These are phyloP conservation scores for Angophora floribunda DNA, from an alignment of 345 rosid genomes.

Conservation along the genomic window DNA sequence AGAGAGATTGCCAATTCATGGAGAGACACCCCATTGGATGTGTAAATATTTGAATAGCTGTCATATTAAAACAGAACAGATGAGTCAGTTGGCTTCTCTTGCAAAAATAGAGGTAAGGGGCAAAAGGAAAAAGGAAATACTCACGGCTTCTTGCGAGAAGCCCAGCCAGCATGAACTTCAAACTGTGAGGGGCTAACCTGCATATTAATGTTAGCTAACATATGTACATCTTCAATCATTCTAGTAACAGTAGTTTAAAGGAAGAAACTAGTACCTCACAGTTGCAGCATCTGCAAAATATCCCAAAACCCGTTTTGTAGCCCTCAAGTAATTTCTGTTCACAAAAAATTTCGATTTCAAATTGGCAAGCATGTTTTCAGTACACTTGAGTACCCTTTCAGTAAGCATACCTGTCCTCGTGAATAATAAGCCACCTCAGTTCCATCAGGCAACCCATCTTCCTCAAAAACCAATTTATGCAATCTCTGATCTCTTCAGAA, in stretches of 20 bases:
- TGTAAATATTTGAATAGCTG: conserved; percentile 93
- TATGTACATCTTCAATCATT: neutral
- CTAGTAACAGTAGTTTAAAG: neutral
- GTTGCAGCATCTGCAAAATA: conserved; percentile 86
- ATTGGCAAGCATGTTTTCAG: neutral
- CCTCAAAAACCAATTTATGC: conserved; percentile 85
- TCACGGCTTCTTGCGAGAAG: conserved; percentile 95
- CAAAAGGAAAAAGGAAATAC: conserved; percentile 3
- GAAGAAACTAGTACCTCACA: conserved; percentile 49
- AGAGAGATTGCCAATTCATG: conserved; percentile 91
- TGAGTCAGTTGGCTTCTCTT: neutral
- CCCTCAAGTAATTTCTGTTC: conserved; percentile 88
- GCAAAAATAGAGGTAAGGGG: neutral
- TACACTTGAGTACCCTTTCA: conserved; percentile 7
- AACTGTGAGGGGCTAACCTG: conserved; percentile 97
- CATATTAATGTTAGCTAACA: conserved; percentile 7
- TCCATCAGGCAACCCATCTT: conserved; percentile 90
- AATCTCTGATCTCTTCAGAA: conserved; percentile 62
- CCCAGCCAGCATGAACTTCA: conserved; percentile 99
- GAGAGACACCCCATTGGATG: conserved; percentile 95
- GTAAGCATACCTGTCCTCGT: conserved; percentile 70
- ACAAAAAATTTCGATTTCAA: conserved; percentile 6
- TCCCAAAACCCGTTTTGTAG: conserved; percentile 76
- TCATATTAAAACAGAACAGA: conserved; percentile 3
- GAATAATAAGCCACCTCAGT: conserved; percentile 90